A percentile compares a stretch with the other conserved stretches of the same genome.
These are phyloP conservation scores for fission yeast (Schizosaccharomyces pombe) DNA, from an alignment of 805 yeast genomes.

Conservation along the genomic window DNA sequence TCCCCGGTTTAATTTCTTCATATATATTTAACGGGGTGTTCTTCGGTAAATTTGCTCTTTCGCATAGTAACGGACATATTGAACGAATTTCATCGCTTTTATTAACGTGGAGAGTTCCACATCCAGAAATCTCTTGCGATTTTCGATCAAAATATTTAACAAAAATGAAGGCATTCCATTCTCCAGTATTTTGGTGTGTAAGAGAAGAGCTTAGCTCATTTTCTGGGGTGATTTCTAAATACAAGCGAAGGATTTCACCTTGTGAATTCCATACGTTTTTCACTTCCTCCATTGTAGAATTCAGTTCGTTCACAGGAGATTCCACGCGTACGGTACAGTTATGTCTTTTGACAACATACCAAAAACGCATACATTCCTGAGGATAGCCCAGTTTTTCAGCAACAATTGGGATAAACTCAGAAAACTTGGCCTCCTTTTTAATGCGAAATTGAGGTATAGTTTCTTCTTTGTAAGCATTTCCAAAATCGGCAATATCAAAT, in stretches of 20 bases:
- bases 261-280: background rate
- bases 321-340: background rate
- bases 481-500: background rate
- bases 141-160: constrained; percentile 44
- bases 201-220: background rate
- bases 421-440: background rate
- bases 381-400: background rate
- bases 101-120: constrained; percentile 33
- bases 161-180: constrained; percentile 12
- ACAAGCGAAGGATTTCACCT: background rate
- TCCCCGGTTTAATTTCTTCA: constrained; percentile 17
- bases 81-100: constrained; percentile 23
- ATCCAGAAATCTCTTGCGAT: constrained; percentile 32
- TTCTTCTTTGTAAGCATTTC: background rate
- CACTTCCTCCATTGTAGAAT: constrained; percentile 1
- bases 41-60: constrained; percentile 14
- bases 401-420: background rate
- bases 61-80: constrained; percentile 12
- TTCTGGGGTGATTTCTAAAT: background rate
- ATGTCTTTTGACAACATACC: background rate
- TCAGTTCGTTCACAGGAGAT: background rate
- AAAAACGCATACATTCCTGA: background rate
- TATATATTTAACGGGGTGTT: constrained; percentile 12
- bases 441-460: background rate
- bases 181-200: background rate